Evolutionary conservation across 805 yeast genomes (phyloP).

Genomic region (Wickerhamiella lipophila): DNA sequence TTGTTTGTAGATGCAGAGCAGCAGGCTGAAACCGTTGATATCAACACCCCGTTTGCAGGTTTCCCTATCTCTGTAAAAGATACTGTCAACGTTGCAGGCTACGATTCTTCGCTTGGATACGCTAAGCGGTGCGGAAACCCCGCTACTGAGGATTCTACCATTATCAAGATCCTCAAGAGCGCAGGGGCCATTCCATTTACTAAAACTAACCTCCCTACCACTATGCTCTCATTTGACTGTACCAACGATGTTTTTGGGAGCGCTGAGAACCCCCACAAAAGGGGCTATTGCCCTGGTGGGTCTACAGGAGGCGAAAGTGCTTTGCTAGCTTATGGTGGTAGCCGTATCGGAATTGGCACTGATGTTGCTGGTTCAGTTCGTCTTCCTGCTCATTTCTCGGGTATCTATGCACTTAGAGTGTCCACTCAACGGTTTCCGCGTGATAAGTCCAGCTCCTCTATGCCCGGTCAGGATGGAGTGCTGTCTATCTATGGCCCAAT

Average conservation of each 20-base stretch:
- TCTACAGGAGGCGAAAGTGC: conserved; percentile 45
- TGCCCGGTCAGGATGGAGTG: conserved; percentile 39
- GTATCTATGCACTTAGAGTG: conserved; percentile 39
- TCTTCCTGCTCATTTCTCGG: conserved; percentile 42
- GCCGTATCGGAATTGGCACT: conserved; percentile 42
- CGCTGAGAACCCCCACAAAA: conserved; percentile 38
- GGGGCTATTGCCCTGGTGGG: conserved; percentile 39
- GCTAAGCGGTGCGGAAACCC: conserved; percentile 34
- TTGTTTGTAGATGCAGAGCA: conserved; percentile 55
- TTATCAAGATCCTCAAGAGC: conserved; percentile 34
- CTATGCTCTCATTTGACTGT: conserved; percentile 44
- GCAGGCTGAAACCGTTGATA: conserved; percentile 41
- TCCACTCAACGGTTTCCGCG: conserved; percentile 40
- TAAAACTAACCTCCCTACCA: conserved; percentile 45
- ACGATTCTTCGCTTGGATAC: conserved; percentile 41
- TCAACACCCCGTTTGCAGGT: conserved; percentile 52
- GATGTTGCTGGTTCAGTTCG: conserved; percentile 49
- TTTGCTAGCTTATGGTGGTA: conserved; percentile 35
- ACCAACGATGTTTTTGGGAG: conserved; percentile 43
- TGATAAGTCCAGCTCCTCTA: conserved; percentile 30
- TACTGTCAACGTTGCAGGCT: conserved; percentile 39
- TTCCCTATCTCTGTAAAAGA: conserved; percentile 53
- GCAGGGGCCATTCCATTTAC: conserved; percentile 46
- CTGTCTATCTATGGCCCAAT: conserved; percentile 35
- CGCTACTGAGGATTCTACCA: conserved; percentile 30